Conservation (phyloP, 2,329 filamentous ascomycete species). For the Pseudocercospora macadamiae region DNA sequence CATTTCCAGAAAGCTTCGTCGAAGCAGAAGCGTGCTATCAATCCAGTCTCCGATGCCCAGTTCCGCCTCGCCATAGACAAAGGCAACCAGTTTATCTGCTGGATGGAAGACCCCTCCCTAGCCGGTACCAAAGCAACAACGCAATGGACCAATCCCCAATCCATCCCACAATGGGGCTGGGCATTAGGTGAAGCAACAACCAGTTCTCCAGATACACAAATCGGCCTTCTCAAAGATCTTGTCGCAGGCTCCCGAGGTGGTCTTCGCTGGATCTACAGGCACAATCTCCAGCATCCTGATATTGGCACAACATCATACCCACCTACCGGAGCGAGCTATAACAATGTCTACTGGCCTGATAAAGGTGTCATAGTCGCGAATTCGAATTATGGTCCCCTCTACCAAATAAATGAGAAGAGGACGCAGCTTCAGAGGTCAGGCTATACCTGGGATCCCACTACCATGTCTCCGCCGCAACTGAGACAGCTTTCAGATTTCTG, state of each 20-base stretch:
- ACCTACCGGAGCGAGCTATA: background rate
- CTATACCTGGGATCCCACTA: background rate
- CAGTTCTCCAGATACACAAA: background rate
- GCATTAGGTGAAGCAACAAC: background rate
- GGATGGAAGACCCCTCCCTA: background rate
- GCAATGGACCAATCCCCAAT: background rate
- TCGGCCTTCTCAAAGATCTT: background rate
- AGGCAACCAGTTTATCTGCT: background rate
- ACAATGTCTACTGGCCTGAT: slow-evolving; percentile 1
- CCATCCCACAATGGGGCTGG: background rate
- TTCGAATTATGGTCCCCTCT: background rate
- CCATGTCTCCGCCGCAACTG: background rate
- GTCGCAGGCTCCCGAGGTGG: background rate
- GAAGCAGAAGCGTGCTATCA: background rate
- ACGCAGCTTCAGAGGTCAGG: background rate
- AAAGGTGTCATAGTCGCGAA: background rate
- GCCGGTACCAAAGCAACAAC: background rate
- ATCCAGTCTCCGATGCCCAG: background rate
- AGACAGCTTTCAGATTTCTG: background rate
- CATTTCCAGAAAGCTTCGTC: background rate
- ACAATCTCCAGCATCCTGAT: background rate
- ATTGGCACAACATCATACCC: background rate
- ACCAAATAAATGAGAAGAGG: background rate
- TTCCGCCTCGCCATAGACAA: background rate
- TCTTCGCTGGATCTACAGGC: background rate